A percentile compares a stretch with the other conserved stretches of the same genome.
These are phyloP conservation scores for Mycocentrospora acerina DNA, from an alignment of 2,329 filamentous ascomycete genomes.

Conservation along the genomic window DNA sequence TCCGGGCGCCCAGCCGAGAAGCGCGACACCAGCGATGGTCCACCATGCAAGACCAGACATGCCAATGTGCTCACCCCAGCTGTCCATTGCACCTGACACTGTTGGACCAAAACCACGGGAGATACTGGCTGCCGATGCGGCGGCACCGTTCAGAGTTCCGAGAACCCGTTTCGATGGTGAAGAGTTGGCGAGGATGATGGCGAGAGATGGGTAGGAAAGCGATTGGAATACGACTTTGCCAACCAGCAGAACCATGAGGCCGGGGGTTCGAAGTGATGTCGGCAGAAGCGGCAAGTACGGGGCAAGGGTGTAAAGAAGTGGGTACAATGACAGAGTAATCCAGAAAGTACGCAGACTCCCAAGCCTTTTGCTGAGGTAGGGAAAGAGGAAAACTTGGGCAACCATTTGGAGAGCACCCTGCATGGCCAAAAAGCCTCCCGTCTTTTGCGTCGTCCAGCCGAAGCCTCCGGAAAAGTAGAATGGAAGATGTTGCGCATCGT, in stretches of 20 bases:
- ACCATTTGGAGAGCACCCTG: constrained; percentile 90
- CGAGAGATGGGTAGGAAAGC: constrained; percentile 86
- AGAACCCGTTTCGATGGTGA: constrained; percentile 81
- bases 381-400: constrained; percentile 81
- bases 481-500: constrained; percentile 61
- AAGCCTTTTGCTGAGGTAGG: constrained; percentile 70
- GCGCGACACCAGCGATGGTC: constrained; percentile 76
- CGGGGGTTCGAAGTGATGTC: constrained; percentile 66
- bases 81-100: constrained; percentile 81
- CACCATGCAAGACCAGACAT: constrained; percentile 94
- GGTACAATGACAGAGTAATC: constrained; percentile 78
- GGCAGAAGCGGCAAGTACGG: constrained; percentile 89
- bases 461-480: constrained; percentile 91
- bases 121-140: constrained; percentile 86
- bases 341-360: constrained; percentile 82
- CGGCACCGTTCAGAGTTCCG: constrained; percentile 89
- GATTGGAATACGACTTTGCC: constrained; percentile 94
- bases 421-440: constrained; percentile 83
- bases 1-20: constrained; percentile 58
- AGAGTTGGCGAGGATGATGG: constrained; percentile 85
- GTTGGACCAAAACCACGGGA: constrained; percentile 87
- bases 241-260: constrained; percentile 75
- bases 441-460: constrained; percentile 76
- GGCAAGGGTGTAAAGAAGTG: constrained; percentile 80
- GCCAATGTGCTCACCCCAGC: constrained; percentile 73